These are phyloP conservation scores for Colletotrichum salicis DNA, from an alignment of 2,329 filamentous ascomycete genomes.

Conservation along the genomic window DNA sequence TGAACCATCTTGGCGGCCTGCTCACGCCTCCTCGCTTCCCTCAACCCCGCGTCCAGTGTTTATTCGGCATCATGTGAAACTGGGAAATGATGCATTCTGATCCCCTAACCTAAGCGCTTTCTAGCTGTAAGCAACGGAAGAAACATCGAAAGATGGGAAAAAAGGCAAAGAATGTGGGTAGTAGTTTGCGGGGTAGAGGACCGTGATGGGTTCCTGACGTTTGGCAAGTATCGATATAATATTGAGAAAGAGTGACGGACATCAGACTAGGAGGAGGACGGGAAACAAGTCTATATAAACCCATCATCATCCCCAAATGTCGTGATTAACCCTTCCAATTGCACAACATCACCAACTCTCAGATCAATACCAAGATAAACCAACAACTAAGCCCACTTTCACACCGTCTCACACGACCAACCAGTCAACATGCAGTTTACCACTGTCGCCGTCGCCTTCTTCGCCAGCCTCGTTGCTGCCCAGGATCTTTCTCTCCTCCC, in stretches of 20 bases:
- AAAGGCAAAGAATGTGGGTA: too few relatives aligned
- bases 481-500: slow-evolving; percentile 34
- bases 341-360: background rate
- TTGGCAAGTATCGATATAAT: background rate
- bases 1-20: slow-evolving; percentile 16
- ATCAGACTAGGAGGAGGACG: background rate
- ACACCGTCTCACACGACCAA: background rate
- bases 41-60: background rate
- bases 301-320: slow-evolving; percentile 1
- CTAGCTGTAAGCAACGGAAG: background rate
- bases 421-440: slow-evolving; percentile 42
- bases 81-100: background rate
- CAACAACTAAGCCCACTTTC: background rate
- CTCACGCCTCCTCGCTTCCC: slow-evolving; percentile 12
- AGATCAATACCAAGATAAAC: background rate
- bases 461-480: slow-evolving; percentile 37
- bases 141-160: background rate
- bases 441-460: slow-evolving; percentile 35
- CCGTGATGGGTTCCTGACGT: background rate
- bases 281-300: slow-evolving; percentile 15
- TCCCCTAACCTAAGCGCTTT: too few relatives aligned
- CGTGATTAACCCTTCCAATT: slow-evolving; percentile 10
- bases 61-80: slow-evolving; percentile 28
- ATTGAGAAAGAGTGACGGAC: too few relatives aligned
- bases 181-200: slow-evolving; percentile 1